Evolutionary conservation across 805 yeast species (phyloP), one percentile per base, ranked within the genome.

Genomic region (Yamadazyma nakazawae): DNA sequence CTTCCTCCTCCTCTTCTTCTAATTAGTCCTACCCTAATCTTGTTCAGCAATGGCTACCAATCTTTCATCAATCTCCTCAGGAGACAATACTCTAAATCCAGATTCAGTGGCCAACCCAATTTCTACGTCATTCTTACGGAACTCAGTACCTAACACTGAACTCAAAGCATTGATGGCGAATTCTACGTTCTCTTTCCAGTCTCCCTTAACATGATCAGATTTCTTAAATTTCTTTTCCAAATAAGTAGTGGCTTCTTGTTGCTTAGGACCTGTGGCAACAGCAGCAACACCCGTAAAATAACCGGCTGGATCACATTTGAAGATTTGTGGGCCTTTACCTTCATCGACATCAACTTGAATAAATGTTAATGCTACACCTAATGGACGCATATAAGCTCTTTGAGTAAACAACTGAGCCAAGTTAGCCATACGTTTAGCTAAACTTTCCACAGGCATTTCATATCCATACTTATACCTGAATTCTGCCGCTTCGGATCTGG

Each of bases 301-400:
- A 7, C 99, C 99, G 3, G 99, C 98, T 14, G 99, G 99, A 68
- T 94, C 99, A 55, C 94, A 84, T 73, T 92, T 94, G 74, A 80
- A 90, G 50, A 94, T 76, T 58, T 83, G 81, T 24, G 99, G 97
- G 1, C 98, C 99, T 45, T 73, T 66, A 67, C 85, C 95, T 61
- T 89, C 97, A 48, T 70, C 75, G 34, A 61, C 58, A 45, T 70
- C 75, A 47, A 87, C 84, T 38, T 95, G 81, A 48, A 90, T 78
- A 60, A 92, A 85, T 21, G 97, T 89, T 61, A 90, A 76, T 25
- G 96, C 88, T 49, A 92, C 97, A 34, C 99, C 99, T 55, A 90
- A 75, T 21, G 99, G 99, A 68, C 99, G 82, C 98, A 94, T 94
- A 68, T 92, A 92, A 10, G 98, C 98, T 63, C 97, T 80, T 70